Evolutionary conservation across 768 basidiomycete genomes (phyloP).

Genomic region (Pisolithus orientalis): DNA sequence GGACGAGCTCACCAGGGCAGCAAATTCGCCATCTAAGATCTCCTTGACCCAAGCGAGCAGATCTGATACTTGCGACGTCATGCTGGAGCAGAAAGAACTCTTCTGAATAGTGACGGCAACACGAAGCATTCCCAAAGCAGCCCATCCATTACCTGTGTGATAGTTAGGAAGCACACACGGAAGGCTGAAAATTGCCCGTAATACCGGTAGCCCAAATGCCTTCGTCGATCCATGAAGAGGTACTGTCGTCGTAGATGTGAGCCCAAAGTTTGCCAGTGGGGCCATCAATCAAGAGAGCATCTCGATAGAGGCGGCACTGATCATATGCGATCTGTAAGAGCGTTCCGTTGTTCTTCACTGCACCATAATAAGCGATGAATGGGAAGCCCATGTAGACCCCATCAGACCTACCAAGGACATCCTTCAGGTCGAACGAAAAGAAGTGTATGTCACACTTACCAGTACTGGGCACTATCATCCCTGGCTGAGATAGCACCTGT

Average conservation of each 20-base stretch:
- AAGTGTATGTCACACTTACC: slow-evolving; percentile 7
- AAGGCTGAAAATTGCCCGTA: background rate
- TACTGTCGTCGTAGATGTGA: slow-evolving; percentile 24
- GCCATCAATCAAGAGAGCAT: slow-evolving; percentile 23
- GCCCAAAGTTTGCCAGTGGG: slow-evolving; percentile 31
- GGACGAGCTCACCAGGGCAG: slow-evolving; percentile 28
- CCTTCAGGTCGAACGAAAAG: background rate
- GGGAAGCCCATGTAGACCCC: slow-evolving; percentile 40
- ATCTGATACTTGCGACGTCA: slow-evolving; percentile 25
- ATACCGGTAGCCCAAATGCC: slow-evolving; percentile 33
- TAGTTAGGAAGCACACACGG: background rate
- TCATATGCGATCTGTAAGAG: slow-evolving; percentile 35
- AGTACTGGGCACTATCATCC: slow-evolving; percentile 27
- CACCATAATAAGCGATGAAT: slow-evolving; percentile 38
- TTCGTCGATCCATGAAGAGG: slow-evolving; percentile 6
- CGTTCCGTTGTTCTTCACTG: slow-evolving; percentile 26
- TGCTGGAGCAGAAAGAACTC: slow-evolving; percentile 18
- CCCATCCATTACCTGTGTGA: slow-evolving; percentile 34
- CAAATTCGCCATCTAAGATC: slow-evolving; percentile 44
- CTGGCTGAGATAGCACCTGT: slow-evolving; percentile 38
- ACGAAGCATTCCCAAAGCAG: slow-evolving; percentile 34
- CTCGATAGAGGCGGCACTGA: slow-evolving; percentile 36
- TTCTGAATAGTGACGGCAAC: slow-evolving; percentile 33
- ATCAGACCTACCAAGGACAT: slow-evolving; percentile 25
- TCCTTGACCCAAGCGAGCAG: slow-evolving; percentile 30